Evolutionary conservation across 495 filamentous ascomycete genomes (phyloP), one percentile per base, ranked within the genome.

Genomic region (Echria macrotheca): DNA sequence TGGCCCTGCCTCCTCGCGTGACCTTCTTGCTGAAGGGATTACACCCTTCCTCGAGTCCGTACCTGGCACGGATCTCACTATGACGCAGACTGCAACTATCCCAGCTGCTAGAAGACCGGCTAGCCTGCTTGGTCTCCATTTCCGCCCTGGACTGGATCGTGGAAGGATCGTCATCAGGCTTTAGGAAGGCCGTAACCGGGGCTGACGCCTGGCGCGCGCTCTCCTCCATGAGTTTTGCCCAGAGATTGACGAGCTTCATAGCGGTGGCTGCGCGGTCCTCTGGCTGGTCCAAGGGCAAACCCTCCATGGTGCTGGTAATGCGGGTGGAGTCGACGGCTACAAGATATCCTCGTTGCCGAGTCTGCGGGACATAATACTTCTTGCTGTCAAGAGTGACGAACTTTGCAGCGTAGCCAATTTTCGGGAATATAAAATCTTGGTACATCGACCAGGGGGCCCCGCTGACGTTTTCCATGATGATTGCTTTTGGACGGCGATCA

Each of bases 301-400:
- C 4, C 58, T 57, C 0, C 2, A 3, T 6, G 15, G 41, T 4
- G 15, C 23, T 10, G 17, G 59, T 45, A 40, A 75, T 66, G 0
- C 58, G 48, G 0, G 52, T 9, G 6, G 57, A 63, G 46, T 86
- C 73, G 9, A 89, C 55, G 21, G 79, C 82, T 23, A 89, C 63
- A 61, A 91, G 75, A 57, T 93, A 95, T 4, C 81, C 79, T 35
- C 89, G 75, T 25, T 71, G 70, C 1, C 89, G 71, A 4, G 89
- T 95, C 29, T 95, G 89, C 0, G 89, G 89, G 2, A 94, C 67
- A 39, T 89, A 90, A 58, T 76, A 91, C 0, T 86, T 57, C 59
- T 91, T 93, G 1, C 82, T 84, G 55, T 95, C 87, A 0, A 87
- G 56, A 2, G 35, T 54, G 4, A 61, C 50, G 11, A 64, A 67